Evolutionary conservation across 306 rosid species (phyloP).

Genomic region (Acacia melanoxylon): DNA sequence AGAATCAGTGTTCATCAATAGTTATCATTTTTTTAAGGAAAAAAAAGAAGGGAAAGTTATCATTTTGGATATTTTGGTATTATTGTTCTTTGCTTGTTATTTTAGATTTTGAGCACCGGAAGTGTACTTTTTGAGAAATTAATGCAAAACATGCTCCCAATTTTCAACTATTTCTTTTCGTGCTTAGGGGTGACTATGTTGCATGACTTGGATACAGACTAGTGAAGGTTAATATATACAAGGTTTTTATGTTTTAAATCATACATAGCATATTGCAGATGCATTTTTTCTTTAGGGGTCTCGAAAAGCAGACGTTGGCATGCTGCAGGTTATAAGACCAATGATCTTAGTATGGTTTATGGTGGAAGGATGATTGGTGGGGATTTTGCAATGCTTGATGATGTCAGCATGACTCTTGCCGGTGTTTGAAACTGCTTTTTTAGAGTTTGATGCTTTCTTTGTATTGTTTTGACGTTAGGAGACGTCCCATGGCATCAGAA

Average conservation of each 20-base stretch:
- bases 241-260: background rate
- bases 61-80: conserved; percentile 20
- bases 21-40: conserved; percentile 12
- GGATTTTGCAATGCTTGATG: background rate
- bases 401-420: background rate
- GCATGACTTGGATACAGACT: background rate
- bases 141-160: background rate
- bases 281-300: background rate
- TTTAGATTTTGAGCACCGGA: conserved; percentile 31
- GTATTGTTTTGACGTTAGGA: too few relatives aligned
- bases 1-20: conserved; percentile 23
- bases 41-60: background rate
- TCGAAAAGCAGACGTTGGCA: background rate
- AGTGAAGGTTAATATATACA: background rate
- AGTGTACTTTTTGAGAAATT: conserved; percentile 35
- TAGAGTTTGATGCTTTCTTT: too few relatives aligned
- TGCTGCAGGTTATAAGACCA: background rate
- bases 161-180: background rate
- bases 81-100: conserved; percentile 14
- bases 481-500: too few relatives aligned
- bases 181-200: background rate
- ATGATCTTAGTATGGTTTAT: background rate
- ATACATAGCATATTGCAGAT: background rate
- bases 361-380: background rate
- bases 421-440: too few relatives aligned